These are phyloP conservation scores for Petunia axillaris DNA, from an alignment of 257 asterid species.

Conservation along the genomic window DNA sequence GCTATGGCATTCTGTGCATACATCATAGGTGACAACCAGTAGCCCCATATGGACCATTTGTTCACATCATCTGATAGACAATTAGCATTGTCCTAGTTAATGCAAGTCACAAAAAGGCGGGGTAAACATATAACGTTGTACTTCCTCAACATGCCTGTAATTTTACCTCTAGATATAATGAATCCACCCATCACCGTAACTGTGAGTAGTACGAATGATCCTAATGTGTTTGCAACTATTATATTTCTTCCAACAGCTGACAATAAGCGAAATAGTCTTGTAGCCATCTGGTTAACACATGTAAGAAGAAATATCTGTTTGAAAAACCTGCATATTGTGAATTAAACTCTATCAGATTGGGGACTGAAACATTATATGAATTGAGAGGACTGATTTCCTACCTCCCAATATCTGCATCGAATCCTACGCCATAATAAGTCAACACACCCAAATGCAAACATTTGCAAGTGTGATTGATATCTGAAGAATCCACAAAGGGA, in stretches of 20 bases:
- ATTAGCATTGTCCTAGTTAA: neutral
- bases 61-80: conserved; percentile 28
- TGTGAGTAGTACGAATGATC: conserved; percentile 21
- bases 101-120: neutral
- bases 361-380: neutral
- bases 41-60: conserved; percentile 41
- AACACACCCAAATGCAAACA: conserved; percentile 38
- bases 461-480: conserved; percentile 44
- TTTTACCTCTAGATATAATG: conserved; percentile 26
- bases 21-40: conserved; percentile 42
- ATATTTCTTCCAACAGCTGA: conserved; percentile 23
- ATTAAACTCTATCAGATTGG: neutral
- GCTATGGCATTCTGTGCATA: conserved; percentile 42
- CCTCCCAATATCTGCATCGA: conserved; percentile 44
- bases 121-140: neutral
- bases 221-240: conserved; percentile 12
- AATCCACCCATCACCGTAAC: conserved; percentile 26
- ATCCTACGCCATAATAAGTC: conserved; percentile 57
- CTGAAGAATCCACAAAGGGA: conserved; percentile 52
- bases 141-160: neutral
- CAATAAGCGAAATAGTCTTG: conserved; percentile 17
- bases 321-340: conserved; percentile 23
- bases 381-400: conserved; percentile 25
- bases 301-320: conserved; percentile 8
- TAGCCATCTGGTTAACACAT: conserved; percentile 1